A percentile compares a stretch with the other conserved stretches of the same genome.
phyloP scores from a whole-genome alignment of 1,139 yeast genomes.

The Suhomyces bokatorum region DNA sequence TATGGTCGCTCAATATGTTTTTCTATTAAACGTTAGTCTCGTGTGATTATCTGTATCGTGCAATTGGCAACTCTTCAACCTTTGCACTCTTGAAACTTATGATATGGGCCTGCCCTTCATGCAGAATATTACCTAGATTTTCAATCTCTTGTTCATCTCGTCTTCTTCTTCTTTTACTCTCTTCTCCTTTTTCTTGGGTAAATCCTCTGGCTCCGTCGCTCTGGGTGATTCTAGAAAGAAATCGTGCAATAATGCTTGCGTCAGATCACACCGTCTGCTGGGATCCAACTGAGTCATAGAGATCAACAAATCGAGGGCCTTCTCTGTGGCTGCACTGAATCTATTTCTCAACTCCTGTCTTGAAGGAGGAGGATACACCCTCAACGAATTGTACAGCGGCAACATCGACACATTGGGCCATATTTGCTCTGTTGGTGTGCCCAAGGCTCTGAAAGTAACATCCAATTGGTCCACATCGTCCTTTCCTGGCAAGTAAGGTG shows the following conservation, averaged over 20 bases:
- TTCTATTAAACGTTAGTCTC: no score
- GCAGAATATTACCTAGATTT: conserved; percentile 2
- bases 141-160: conserved; percentile 11
- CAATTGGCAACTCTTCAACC: no score
- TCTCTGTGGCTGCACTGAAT: conserved; percentile 89
- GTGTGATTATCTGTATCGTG: no score
- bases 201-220: conserved; percentile 69
- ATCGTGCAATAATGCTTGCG: conserved; percentile 62
- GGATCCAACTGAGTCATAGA: conserved; percentile 82
- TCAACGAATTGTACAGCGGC: conserved; percentile 71
- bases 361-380: conserved; percentile 81
- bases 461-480: conserved; percentile 89
- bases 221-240: conserved; percentile 75
- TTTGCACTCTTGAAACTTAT: no score
- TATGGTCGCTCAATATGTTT: no score
- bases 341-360: conserved; percentile 77
- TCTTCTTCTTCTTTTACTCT: conserved; percentile 21
- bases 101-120: background rate
- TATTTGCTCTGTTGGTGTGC: conserved; percentile 87
- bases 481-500: conserved; percentile 91
- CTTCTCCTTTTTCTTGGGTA: conserved; percentile 54
- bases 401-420: conserved; percentile 91
- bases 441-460: conserved; percentile 89
- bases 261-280: conserved; percentile 64
- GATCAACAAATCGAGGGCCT: conserved; percentile 74